Percentiles rank a stretch among this genome's conserved stretches.
phyloP scores from a whole-genome alignment of 495 filamentous ascomycete species.

The Hyaloscypha variabilis region DNA sequence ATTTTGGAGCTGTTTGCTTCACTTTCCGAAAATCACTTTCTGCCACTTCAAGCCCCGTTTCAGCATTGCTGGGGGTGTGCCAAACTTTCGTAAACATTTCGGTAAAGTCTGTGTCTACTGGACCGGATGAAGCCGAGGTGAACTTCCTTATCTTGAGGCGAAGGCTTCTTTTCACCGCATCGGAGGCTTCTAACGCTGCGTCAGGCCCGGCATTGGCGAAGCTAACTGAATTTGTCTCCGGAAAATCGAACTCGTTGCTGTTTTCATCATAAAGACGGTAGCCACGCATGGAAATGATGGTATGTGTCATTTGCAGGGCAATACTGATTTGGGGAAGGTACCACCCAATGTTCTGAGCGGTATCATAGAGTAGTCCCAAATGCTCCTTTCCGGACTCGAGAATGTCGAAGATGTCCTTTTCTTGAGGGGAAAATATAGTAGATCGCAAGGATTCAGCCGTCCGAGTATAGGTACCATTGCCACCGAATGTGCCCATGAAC shows the following conservation, averaged over 20 bases:
- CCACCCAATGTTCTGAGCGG: not conserved
- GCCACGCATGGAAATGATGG: not conserved
- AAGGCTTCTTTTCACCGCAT: not conserved
- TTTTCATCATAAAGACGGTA: not conserved
- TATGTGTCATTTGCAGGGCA: conserved; percentile 1
- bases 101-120: not conserved
- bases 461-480: not conserved
- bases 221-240: not conserved
- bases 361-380: conserved; percentile 11
- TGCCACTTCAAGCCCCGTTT: not conserved
- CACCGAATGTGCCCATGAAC: not conserved
- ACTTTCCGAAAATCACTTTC: not conserved
- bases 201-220: not conserved
- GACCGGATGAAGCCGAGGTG: not conserved
- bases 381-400: not conserved
- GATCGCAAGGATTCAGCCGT: not conserved
- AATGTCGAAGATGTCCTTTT: not conserved
- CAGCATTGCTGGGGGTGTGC: conserved; percentile 3
- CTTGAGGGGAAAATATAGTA: not conserved
- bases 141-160: not conserved
- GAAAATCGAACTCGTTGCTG: not conserved
- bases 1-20: not conserved
- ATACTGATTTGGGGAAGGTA: conserved; percentile 2
- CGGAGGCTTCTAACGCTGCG: not conserved
- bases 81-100: conserved; percentile 7